phyloP scores from a whole-genome alignment of 106 monocot species.

The Narthecium ossifragum region DNA sequence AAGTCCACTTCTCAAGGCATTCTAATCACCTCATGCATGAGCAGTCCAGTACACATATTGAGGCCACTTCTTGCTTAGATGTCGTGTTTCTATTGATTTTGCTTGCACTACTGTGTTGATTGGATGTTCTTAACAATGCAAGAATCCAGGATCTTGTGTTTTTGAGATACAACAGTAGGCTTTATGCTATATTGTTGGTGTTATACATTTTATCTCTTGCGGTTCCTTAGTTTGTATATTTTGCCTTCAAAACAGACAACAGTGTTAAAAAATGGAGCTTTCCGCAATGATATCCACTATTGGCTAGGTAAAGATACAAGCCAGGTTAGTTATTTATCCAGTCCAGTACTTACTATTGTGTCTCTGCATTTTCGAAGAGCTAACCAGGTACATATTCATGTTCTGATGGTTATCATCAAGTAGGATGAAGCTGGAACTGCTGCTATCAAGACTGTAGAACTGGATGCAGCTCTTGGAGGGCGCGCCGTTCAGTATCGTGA shows the following conservation, averaged over 20 bases:
- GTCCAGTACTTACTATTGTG: not conserved
- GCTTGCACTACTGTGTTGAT: too few relatives aligned
- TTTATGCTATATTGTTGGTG: too few relatives aligned
- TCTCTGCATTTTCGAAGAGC: not conserved
- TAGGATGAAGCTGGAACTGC: slow-evolving; percentile 52
- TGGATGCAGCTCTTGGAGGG: slow-evolving; percentile 50
- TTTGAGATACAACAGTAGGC: too few relatives aligned
- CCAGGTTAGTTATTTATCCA: slow-evolving; percentile 23
- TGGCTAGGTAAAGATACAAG: slow-evolving; percentile 62
- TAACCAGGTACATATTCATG: not conserved
- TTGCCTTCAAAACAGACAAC: slow-evolving; percentile 25
- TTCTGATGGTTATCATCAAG: not conserved
- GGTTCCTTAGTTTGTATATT: too few relatives aligned
- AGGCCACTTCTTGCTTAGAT: too few relatives aligned
- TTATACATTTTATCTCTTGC: too few relatives aligned
- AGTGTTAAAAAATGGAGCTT: slow-evolving; percentile 41
- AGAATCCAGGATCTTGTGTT: too few relatives aligned
- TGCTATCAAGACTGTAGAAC: slow-evolving; percentile 48
- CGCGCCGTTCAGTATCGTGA: slow-evolving; percentile 52
- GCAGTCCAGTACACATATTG: too few relatives aligned
- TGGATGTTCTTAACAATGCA: too few relatives aligned
- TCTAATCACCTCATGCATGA: too few relatives aligned
- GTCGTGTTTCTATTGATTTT: too few relatives aligned
- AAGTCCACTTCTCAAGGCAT: too few relatives aligned
- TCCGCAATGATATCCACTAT: slow-evolving; percentile 53